A percentile compares a stretch with the other conserved stretches of the same genome.
Evolutionary conservation across 257 asterid species (phyloP).

Genomic region (Petunia axillaris): DNA sequence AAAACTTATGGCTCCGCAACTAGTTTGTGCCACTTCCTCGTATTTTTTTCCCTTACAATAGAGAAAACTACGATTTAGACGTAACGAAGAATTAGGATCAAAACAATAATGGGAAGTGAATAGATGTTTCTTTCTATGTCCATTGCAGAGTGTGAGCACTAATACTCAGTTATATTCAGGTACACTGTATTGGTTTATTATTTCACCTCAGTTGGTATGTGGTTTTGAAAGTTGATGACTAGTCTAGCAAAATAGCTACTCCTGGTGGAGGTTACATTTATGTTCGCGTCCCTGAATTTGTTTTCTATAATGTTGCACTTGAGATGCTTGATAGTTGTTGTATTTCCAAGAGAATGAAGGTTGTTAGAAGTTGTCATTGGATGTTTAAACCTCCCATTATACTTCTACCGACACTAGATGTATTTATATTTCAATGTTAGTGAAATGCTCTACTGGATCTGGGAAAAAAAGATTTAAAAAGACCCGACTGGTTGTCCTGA

Average conservation of each 20-base stretch:
- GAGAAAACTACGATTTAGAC: no score
- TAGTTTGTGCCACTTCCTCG: no score
- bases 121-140: background rate
- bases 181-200: background rate
- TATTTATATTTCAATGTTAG: background rate
- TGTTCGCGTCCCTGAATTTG: background rate
- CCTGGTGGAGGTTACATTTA: background rate
- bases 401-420: background rate
- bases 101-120: background rate
- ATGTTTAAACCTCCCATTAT: background rate
- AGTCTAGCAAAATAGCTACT: background rate
- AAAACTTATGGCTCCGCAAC: no score
- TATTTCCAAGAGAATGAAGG: background rate
- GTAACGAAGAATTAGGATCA: background rate
- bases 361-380: background rate
- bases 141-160: background rate
- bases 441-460: background rate
- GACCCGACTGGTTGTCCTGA: no score
- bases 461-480: background rate
- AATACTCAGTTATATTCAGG: background rate
- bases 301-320: background rate
- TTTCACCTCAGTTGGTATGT: background rate
- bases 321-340: background rate
- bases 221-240: background rate
- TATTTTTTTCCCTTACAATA: no score